A percentile compares a stretch with the other conserved stretches of the same genome.
Conservation (phyloP, 768 basidiomycete genomes). For the Mycena filopes region DNA sequence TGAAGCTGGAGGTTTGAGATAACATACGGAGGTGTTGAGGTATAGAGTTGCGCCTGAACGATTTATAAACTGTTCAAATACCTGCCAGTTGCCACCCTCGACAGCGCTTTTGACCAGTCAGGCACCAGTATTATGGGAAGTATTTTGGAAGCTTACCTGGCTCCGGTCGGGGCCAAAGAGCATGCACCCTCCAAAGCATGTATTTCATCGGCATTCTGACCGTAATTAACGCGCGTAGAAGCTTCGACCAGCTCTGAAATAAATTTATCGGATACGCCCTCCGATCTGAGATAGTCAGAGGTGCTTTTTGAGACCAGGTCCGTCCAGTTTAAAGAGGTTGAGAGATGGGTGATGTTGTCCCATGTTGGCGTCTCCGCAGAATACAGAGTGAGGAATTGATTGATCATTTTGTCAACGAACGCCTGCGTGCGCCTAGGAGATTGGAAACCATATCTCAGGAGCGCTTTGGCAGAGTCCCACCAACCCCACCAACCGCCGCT, state of each 20-base stretch:
- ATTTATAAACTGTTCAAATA: slow-evolving; percentile 86
- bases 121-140: background rate
- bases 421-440: slow-evolving; percentile 67
- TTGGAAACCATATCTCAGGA: slow-evolving; percentile 81
- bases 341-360: slow-evolving; percentile 68
- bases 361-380: slow-evolving; percentile 64
- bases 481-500: slow-evolving; percentile 60
- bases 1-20: background rate
- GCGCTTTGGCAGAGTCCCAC: slow-evolving; percentile 78
- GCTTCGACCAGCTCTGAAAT: slow-evolving; percentile 81
- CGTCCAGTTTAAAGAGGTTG: slow-evolving; percentile 62
- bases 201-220: slow-evolving; percentile 75
- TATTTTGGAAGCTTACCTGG: slow-evolving; percentile 39
- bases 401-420: slow-evolving; percentile 64
- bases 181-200: slow-evolving; percentile 81
- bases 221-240: slow-evolving; percentile 87
- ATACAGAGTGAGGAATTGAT: slow-evolving; percentile 68
- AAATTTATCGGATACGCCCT: slow-evolving; percentile 69
- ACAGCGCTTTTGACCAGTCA: slow-evolving; percentile 51
- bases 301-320: slow-evolving; percentile 61
- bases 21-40: slow-evolving; percentile 72
- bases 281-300: slow-evolving; percentile 62
- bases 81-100: slow-evolving; percentile 82
- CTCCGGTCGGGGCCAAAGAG: slow-evolving; percentile 78
- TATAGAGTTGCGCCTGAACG: slow-evolving; percentile 74